Conservation (phyloP, 371 early-diverging fungal species). For the Mucor irregularis region DNA sequence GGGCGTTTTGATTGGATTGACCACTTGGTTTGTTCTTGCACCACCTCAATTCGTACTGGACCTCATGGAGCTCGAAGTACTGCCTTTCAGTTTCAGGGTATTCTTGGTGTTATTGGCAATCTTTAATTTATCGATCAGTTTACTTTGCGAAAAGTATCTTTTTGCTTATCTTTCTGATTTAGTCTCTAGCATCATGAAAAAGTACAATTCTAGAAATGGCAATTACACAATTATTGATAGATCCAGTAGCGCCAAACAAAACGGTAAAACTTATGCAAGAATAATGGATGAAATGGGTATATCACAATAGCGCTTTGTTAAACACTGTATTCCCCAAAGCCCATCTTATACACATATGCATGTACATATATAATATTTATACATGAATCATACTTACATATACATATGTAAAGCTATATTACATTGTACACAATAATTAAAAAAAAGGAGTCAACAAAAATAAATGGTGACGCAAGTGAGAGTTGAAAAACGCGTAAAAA, state of each 20-base stretch:
- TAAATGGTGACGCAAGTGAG: slow-evolving; percentile 12
- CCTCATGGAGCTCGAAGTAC: slow-evolving; percentile 56
- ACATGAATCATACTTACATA: slow-evolving; percentile 10
- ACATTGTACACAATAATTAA: background rate
- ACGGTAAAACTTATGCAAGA: slow-evolving; percentile 48
- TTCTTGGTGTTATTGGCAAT: slow-evolving; percentile 48
- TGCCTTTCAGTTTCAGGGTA: slow-evolving; percentile 53
- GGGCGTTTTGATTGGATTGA: slow-evolving; percentile 44
- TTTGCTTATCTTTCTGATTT: slow-evolving; percentile 31
- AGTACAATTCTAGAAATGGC: slow-evolving; percentile 7
- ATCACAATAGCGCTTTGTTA: too few relatives aligned
- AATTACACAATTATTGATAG: slow-evolving; percentile 15
- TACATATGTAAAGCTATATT: too few relatives aligned
- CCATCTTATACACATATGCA: too few relatives aligned
- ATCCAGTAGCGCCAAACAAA: background rate
- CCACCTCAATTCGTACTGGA: slow-evolving; percentile 46
- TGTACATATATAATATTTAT: too few relatives aligned
- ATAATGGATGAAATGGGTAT: slow-evolving; percentile 52
- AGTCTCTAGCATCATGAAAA: slow-evolving; percentile 5
- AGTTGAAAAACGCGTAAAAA: background rate
- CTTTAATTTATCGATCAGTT: slow-evolving; percentile 47
- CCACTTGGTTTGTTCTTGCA: slow-evolving; percentile 47
- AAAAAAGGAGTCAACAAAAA: background rate
- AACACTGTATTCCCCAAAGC: too few relatives aligned
- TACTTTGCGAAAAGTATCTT: slow-evolving; percentile 55